Conservation (phyloP, 805 yeast species). For the Blastobotrys parvus region DNA sequence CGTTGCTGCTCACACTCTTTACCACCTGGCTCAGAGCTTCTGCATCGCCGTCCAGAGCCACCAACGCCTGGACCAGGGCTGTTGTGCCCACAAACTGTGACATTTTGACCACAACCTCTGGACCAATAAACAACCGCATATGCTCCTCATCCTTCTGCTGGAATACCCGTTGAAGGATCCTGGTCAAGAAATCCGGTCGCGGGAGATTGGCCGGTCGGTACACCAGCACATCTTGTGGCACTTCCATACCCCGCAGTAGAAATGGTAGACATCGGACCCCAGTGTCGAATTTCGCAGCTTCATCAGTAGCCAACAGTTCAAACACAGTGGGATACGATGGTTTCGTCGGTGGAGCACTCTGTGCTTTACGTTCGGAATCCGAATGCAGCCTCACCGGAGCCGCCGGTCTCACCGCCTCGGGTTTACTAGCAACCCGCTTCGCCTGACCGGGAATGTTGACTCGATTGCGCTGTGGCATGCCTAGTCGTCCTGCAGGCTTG, state of each 20-base stretch:
- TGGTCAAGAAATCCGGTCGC: constrained; percentile 14
- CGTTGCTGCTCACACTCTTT: no score
- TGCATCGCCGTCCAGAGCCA: no score
- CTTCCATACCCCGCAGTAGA: constrained; percentile 11
- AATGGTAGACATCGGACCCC: constrained; percentile 16
- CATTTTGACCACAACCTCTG: not conserved
- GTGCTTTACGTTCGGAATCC: no score
- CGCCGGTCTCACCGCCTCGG: no score
- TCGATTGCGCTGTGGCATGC: not conserved
- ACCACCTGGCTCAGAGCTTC: no score
- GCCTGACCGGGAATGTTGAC: not conserved
- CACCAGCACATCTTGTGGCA: constrained; percentile 13
- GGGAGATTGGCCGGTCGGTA: constrained; percentile 16
- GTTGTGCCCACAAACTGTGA: constrained; percentile 1
- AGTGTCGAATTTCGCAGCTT: constrained; percentile 9
- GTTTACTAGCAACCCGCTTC: no score
- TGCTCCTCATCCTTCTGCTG: not conserved
- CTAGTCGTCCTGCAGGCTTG: not conserved
- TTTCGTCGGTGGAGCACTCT: not conserved
- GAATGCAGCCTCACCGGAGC: no score
- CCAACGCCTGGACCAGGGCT: not conserved
- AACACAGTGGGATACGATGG: constrained; percentile 13
- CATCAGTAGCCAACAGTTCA: constrained; percentile 15
- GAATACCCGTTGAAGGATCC: constrained; percentile 14
- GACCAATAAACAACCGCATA: not conserved